Conservation (phyloP, 75 land plant species). For the Cryptomeria japonica region DNA sequence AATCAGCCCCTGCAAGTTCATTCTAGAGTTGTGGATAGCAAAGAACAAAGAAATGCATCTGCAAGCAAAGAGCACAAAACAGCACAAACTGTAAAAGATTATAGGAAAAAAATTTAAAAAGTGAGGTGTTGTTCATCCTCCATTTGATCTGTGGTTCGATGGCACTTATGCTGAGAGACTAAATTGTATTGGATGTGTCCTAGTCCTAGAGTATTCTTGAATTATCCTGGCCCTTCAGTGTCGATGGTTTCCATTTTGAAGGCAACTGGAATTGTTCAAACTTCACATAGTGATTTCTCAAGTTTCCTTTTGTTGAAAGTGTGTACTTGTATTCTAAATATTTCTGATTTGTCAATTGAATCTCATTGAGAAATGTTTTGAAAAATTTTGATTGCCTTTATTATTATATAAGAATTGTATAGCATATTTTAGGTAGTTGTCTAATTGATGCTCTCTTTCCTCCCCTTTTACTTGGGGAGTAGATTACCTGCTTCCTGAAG, state of each 20-base stretch:
- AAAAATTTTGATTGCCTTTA: background rate
- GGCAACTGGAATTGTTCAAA: background rate
- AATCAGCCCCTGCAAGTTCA: too few relatives aligned
- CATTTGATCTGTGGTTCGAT: background rate
- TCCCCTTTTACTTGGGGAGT: background rate
- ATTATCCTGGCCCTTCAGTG: too few relatives aligned
- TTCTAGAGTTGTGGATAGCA: too few relatives aligned
- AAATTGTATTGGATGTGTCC: background rate
- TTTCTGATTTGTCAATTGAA: background rate
- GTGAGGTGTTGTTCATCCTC: too few relatives aligned
- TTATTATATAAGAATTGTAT: too few relatives aligned
- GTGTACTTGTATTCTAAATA: background rate
- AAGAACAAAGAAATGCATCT: too few relatives aligned
- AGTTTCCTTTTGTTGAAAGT: background rate
- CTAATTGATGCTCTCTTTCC: background rate
- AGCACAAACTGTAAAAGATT: too few relatives aligned
- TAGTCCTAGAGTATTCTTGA: too few relatives aligned
- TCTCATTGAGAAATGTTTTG: background rate
- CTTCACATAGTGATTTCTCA: background rate
- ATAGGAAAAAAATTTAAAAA: too few relatives aligned
- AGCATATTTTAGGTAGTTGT: background rate
- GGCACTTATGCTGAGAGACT: background rate
- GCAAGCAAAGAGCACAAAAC: too few relatives aligned
- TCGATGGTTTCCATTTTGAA: background rate
- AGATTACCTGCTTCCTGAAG: background rate